Percentiles rank a stretch among this genome's conserved stretches.
Evolutionary conservation across 192 early-diverging fungal genomes (phyloP).

Genomic region (Thamnidium elegans): DNA sequence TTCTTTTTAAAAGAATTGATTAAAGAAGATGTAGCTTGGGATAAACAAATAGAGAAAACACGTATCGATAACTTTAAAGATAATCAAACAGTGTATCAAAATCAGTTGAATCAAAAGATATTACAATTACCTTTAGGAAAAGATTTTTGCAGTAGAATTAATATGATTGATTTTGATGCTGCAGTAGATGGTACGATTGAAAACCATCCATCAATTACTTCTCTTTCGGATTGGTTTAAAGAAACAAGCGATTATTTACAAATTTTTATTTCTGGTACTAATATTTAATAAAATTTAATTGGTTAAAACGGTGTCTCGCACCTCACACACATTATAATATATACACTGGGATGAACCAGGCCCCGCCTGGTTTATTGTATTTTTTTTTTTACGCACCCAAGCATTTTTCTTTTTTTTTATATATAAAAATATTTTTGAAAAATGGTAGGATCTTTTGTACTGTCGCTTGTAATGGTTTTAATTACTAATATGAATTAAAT

Average conservation of each 20-base stretch:
- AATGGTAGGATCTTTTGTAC: too few species aligned
- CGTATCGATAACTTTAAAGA: not conserved
- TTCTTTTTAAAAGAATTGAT: slow-evolving; percentile 30
- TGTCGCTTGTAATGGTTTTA: too few species aligned
- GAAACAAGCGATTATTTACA: not conserved
- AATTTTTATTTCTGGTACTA: too few species aligned
- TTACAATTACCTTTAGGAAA: slow-evolving; percentile 8
- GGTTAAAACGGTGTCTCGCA: too few species aligned
- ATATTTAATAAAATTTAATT: too few species aligned
- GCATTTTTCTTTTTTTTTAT: not conserved
- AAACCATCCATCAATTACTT: not conserved
- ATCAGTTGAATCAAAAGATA: not conserved
- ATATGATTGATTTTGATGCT: slow-evolving; percentile 6
- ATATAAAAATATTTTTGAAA: not conserved
- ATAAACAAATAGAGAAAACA: slow-evolving; percentile 12
- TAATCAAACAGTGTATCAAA: not conserved
- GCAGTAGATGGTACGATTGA: slow-evolving; percentile 7
- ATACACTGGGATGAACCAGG: too few species aligned
- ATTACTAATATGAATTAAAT: slow-evolving; percentile 21
- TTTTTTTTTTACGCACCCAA: not conserved
- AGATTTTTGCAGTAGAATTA: not conserved
- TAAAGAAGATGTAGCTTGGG: slow-evolving; percentile 41
- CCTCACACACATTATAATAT: too few species aligned
- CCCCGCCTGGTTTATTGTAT: too few species aligned
- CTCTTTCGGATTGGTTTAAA: not conserved